A percentile compares a stretch with the other conserved stretches of the same genome.
These are phyloP conservation scores for Xylariaceae sp. DNA, from an alignment of 2,329 filamentous ascomycete species.

Conservation along the genomic window DNA sequence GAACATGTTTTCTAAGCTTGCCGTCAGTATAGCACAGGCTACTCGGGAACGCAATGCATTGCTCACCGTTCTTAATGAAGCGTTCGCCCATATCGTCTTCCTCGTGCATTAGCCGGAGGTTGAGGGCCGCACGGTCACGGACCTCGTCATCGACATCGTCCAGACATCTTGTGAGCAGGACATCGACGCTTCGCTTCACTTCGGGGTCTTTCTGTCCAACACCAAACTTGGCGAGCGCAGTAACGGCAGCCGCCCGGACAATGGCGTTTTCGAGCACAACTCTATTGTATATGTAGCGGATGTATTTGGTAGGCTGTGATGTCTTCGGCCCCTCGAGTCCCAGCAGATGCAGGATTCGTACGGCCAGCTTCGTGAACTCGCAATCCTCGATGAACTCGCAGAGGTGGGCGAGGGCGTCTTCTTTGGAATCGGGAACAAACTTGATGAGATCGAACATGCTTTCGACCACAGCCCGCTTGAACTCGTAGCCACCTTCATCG, in stretches of 20 bases:
- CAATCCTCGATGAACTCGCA: constrained; percentile 99
- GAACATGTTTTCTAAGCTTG: constrained; percentile 75
- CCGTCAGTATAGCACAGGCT: constrained; percentile 24
- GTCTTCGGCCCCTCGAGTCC: constrained; percentile 94
- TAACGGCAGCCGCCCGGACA: constrained; percentile 90
- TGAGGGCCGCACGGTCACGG: constrained; percentile 87
- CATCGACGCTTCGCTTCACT: constrained; percentile 91
- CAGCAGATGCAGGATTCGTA: constrained; percentile 89
- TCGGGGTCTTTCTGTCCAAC: constrained; percentile 94
- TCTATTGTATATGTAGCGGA: constrained; percentile 98
- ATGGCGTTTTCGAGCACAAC: constrained; percentile 97
- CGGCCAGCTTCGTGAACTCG: constrained; percentile 96
- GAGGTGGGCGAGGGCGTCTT: constrained; percentile 81
- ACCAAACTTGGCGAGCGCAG: constrained; percentile 92
- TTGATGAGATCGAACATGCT: constrained; percentile 99
- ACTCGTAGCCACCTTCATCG: constrained; percentile 96
- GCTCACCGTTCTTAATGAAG: constrained; percentile 87
- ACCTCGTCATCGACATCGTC: constrained; percentile 98
- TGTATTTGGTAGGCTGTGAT: constrained; percentile 94
- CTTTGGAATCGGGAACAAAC: constrained; percentile 85
- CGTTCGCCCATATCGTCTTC: constrained; percentile 79
- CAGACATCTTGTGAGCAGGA: constrained; percentile 85
- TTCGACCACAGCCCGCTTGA: constrained; percentile 95
- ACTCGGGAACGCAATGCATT: constrained; percentile 4
- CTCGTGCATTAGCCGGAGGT: constrained; percentile 85